These are phyloP conservation scores for Fusarium beomiforme DNA, from an alignment of 2,329 filamentous ascomycete genomes.

Conservation along the genomic window DNA sequence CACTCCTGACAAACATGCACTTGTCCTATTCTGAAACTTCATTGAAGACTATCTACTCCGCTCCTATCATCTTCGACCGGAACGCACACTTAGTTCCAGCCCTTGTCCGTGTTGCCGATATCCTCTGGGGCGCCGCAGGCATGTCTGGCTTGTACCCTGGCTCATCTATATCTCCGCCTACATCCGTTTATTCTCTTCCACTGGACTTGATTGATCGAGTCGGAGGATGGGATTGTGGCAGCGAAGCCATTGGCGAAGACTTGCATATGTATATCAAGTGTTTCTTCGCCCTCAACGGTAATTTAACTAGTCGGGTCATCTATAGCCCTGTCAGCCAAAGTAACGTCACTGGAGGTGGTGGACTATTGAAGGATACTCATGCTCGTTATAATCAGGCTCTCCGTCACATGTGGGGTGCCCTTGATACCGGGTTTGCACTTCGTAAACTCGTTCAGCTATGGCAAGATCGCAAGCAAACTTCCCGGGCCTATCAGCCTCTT, in stretches of 20 bases:
- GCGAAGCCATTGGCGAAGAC: conserved; percentile 79
- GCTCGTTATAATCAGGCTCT: conserved; percentile 78
- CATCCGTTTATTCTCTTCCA: conserved; percentile 77
- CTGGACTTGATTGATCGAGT: conserved; percentile 74
- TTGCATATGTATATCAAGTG: conserved; percentile 83
- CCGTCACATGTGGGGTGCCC: conserved; percentile 79
- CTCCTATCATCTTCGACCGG: conserved; percentile 78
- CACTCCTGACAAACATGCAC: conserved; percentile 71
- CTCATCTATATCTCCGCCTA: conserved; percentile 74
- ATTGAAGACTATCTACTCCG: conserved; percentile 71
- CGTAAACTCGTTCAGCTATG: conserved; percentile 67
- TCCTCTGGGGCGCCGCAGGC: conserved; percentile 77
- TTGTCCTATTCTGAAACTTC: conserved; percentile 67
- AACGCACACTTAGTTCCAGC: conserved; percentile 75
- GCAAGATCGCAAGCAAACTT: conserved; percentile 66
- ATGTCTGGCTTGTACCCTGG: conserved; percentile 73
- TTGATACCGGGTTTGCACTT: conserved; percentile 74
- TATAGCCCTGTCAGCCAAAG: conserved; percentile 77
- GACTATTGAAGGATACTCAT: conserved; percentile 64
- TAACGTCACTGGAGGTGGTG: conserved; percentile 71
- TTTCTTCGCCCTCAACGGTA: conserved; percentile 78
- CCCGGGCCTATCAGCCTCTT: conserved; percentile 64
- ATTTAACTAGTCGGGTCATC: conserved; percentile 71
- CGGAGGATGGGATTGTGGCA: conserved; percentile 76
- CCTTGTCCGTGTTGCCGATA: conserved; percentile 75